These are phyloP conservation scores for Paraurostyla sp. DNA, from an alignment of 73 alveolate species.

Conservation along the genomic window DNA sequence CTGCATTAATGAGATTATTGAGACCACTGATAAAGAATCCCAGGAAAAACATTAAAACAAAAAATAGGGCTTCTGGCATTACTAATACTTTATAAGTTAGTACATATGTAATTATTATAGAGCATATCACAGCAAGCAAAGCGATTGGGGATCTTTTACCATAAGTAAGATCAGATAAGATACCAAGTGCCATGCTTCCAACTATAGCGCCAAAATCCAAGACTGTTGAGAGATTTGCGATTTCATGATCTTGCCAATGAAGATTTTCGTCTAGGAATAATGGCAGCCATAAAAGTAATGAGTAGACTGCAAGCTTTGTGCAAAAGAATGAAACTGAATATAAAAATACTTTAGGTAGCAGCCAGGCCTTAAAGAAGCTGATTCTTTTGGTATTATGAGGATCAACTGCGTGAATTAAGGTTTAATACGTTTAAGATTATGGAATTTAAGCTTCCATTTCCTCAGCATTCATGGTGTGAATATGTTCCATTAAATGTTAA, in stretches of 20 bases:
- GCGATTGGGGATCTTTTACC: constrained; percentile 9
- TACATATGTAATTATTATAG: background rate
- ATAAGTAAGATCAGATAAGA: background rate
- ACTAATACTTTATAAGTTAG: background rate
- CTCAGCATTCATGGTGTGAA: too few species aligned
- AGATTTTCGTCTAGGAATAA: constrained; percentile 22
- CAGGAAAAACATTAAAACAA: background rate
- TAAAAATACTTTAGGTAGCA: constrained; percentile 45
- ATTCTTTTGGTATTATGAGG: background rate
- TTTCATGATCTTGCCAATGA: background rate
- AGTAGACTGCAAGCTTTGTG: constrained; percentile 63
- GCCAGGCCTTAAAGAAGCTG: background rate
- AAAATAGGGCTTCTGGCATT: background rate
- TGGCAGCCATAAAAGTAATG: constrained; percentile 74
- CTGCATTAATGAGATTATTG: background rate
- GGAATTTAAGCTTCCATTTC: too few species aligned
- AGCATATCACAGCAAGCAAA: background rate
- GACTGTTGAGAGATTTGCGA: background rate
- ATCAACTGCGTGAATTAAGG: background rate
- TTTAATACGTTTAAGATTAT: too few species aligned
- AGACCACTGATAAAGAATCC: background rate
- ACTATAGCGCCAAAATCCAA: constrained; percentile 13
- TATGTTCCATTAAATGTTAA: too few species aligned
- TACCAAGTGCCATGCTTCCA: background rate
- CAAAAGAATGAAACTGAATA: constrained; percentile 38